Evolutionary conservation across 148 eudicot genomes (phyloP), one percentile per base, ranked within the genome.

Genomic region (Rheum nobile): DNA sequence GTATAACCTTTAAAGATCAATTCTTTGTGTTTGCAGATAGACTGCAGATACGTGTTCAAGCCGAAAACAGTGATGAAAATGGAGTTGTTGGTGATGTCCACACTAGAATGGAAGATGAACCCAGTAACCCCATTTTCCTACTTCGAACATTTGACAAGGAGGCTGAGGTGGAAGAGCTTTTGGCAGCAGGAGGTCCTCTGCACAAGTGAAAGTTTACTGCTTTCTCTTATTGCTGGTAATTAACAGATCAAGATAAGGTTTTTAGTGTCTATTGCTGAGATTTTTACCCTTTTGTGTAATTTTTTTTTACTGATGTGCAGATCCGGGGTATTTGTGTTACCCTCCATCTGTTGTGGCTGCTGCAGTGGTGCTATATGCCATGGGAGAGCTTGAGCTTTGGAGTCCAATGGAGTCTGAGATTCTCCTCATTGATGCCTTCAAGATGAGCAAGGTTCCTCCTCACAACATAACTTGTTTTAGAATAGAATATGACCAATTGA

Each of bases 81-180:
- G 92, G 97, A 93, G 84, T 89, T 91, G 31, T 50, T 89, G 83
- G 88, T 93, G 69, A 82, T 93, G 31, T 85, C 97, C 32, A 78
- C 90, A 67, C 90, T 93, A 10, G 65, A 85, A 48, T 93, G 98
- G 95, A 93, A 84, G 75, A 89, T 85, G 91, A 83, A 89, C 76
- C 89, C 89, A 10, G 93, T 90, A 55, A 93, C 92, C 19, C 93
- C 96, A 39, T 63, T 90, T 70, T 90, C 93, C 8, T 93, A 85
- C 83, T 38, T 87, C 74, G 92, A 88, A 71, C 86, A 83, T 80
- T 71, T 86, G 21, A 44, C 79, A 16, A 87, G 85, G 82, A 88
- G 80, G 82, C 82, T 90, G 74, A 85, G 78, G 41, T 73, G 87
- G 70, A 82, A 83, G 76, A 75, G 63, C 46, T 78, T 79, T 76